Base-by-base conservation (phyloP, 306 rosid species). In the Myrica gale region DNA sequence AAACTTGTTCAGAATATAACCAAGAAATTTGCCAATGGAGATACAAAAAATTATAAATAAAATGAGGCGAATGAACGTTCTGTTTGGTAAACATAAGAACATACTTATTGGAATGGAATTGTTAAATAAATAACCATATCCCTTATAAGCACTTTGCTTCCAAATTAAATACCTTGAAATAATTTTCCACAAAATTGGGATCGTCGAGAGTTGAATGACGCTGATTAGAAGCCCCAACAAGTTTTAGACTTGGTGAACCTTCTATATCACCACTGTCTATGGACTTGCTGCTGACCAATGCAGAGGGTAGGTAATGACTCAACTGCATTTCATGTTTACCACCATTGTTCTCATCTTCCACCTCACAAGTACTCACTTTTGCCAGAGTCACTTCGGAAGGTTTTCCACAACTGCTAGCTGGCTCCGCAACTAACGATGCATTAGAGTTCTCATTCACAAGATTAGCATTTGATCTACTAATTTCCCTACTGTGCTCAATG, bases 111-210 rank as follows among this genome's bases (percentile, higher is more conserved):
- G 48, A 72, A 72, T 4, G 19, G 32, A 54, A 1, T 32, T 32
- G 63, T 74, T 15, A 8, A 43, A 48, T 39, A 13, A 4, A 60
- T 43, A 66, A 44, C 73, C 46, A 13, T 5, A 68, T 20, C 68
- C 9, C 13, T 67, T 57, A 68, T 42, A 75, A 8, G n/a, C 32
- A 67, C 51, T 69, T 56, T 39, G 52, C 11, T 84, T 74, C 42
- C 72, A 42, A 63, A 52, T 72, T 79, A 52, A 66, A 72, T 85
- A 94, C 98, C 98, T 92, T 94, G 82, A 94, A 94, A 90, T 92
- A 94, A 70, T 90, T 92, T 80, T 94, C 95, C 83, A 94, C 96
- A 81, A 92, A 92, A 84, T 92, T 88, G 47, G 95, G 90, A 85
- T 90, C 94, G 42, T 46, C 77, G 58, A 87, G 82, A 84, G 92